Evolutionary conservation across 345 rosid genomes (phyloP).

Genomic region (Rhizophora mangle): DNA sequence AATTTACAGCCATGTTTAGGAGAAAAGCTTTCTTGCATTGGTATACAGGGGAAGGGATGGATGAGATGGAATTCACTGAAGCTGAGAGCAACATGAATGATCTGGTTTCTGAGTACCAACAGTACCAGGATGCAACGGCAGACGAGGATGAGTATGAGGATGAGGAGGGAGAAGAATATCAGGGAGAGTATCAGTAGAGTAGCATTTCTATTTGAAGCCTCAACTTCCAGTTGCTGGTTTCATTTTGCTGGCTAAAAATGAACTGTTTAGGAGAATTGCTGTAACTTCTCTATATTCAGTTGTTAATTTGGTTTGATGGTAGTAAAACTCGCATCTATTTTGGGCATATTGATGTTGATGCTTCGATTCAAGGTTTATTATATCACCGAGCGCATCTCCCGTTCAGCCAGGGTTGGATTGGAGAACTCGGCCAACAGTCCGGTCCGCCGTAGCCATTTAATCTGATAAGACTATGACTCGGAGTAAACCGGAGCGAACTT

Average conservation of each 20-base stretch:
- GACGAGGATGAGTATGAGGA: conserved; percentile 29
- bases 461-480: too few species aligned
- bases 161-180: conserved; percentile 20
- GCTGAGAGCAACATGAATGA: conserved; percentile 34
- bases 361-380: too few species aligned
- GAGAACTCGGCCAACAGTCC: too few species aligned
- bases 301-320: background rate
- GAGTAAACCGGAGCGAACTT: too few species aligned
- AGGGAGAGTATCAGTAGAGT: conserved; percentile 18
- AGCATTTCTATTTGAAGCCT: background rate
- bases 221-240: conserved; percentile 28
- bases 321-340: background rate
- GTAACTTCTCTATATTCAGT: background rate
- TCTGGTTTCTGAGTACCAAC: conserved; percentile 30
- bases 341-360: background rate
- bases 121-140: conserved; percentile 31
- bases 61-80: conserved; percentile 30
- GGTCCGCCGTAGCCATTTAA: too few species aligned
- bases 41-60: conserved; percentile 31
- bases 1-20: conserved; percentile 30
- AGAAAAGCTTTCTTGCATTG: conserved; percentile 34
- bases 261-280: background rate
- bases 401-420: too few species aligned
- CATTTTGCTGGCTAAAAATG: background rate
- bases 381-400: too few species aligned